Base-by-base conservation (phyloP, 805 yeast species). In the Teunomyces panamensis region DNA sequence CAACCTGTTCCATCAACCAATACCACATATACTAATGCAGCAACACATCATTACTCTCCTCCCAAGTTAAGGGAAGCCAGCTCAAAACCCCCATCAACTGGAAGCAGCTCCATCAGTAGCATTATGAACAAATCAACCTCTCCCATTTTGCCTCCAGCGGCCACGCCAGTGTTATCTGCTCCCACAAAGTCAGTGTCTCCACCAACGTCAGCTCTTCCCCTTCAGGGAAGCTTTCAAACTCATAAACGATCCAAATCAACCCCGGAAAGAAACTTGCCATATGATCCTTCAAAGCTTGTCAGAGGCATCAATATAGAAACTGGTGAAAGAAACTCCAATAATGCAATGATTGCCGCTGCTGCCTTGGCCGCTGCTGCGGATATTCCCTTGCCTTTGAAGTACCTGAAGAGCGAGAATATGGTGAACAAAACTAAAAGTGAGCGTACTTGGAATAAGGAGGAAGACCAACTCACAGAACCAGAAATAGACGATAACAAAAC, bases 331-430 rank as follows among this genome's bases (percentile, higher is more conserved):
- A 68, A 63, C 44, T 64, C 56, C 29, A 67, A 66, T 43, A 78
- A 82, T 56, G 89, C 87, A 0, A 74, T 77, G 56, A 85, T 86
- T 7, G 94, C 92, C 0, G 94, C 94, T 1, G 92, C 91, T 7
- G 92, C 92, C 0, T 69, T 87, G 44, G 89, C 90, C 3, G 89
- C 87, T 0, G 94, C 92, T 0, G 91, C 91, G 2, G 87, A 83
- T 10, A 77, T 81, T 10, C 94, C 94, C 1, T 60, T 87, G 30
- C 90, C 90, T 1, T 56, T 71, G 44, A 66, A 65, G 37, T 49
- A 20, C 28, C 35, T 26, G 30, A 42, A 42, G 27, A 42, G 32
- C 14, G 32, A 47, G 39, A 42, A 37, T 30, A 5, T n/a, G 44
- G 42, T 46, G 13, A 33, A 44, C 26, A 27, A 35, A 36, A 20